These are phyloP conservation scores for Penicillium ochrochloron DNA, from an alignment of 495 filamentous ascomycete species.

Conservation along the genomic window DNA sequence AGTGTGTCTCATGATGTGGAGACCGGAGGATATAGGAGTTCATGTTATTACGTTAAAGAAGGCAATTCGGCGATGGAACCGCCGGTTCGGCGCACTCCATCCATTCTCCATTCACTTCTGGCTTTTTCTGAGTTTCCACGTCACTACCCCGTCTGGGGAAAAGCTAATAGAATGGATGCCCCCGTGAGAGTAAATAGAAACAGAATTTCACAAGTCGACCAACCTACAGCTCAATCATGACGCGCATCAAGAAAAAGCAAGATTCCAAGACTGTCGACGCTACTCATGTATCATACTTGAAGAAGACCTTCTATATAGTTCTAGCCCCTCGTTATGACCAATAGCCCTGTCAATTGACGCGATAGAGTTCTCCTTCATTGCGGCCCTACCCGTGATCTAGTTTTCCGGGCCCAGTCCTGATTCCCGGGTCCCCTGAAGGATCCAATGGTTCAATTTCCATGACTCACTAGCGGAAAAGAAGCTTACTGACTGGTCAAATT, in stretches of 20 bases:
- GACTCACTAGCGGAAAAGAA: constrained; percentile 16
- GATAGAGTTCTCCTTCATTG: constrained; percentile 12
- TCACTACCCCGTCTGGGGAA: neutral
- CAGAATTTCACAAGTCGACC: neutral
- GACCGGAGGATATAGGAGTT: neutral
- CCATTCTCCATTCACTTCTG: neutral
- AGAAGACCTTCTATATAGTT: constrained; percentile 9
- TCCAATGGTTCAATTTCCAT: constrained; percentile 10
- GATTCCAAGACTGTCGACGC: neutral
- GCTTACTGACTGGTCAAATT: constrained; percentile 9
- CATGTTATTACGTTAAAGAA: constrained; percentile 2
- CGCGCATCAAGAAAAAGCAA: neutral
- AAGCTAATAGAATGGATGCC: neutral
- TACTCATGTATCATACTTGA: neutral
- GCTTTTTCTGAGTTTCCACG: neutral
- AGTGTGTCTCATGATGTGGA: neutral
- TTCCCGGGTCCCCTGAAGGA: constrained; percentile 1
- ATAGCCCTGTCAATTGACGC: neutral
- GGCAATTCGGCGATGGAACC: neutral
- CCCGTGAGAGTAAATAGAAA: neutral
- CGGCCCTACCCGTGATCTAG: constrained; percentile 22
- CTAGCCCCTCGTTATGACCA: constrained; percentile 6
- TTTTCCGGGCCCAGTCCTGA: constrained; percentile 8
- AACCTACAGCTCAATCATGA: neutral
- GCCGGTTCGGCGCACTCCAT: neutral